Evolutionary conservation across 306 rosid genomes (phyloP), one percentile per base, ranked within the genome.

Genomic region (Erythrophleum fordii): DNA sequence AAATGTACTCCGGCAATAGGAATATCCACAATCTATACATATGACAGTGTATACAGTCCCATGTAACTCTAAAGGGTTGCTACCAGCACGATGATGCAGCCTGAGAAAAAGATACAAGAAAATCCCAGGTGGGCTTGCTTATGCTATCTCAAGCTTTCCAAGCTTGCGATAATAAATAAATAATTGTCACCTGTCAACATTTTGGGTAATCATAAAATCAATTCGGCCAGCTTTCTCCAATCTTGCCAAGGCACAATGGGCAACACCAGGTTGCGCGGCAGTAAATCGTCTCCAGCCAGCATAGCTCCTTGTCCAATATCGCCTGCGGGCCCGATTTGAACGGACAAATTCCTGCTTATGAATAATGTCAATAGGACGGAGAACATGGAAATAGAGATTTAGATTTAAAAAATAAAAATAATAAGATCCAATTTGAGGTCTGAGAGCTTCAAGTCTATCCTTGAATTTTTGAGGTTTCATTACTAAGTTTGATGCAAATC

Each of bases 281-380:
- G 93, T 81, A 73, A 94, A 92, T 25, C 66, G 80, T 83, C 91
- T 95, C 98, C 97, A 95, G 48, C 97, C 98, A 64, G 98, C 95
- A 87, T 89, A 95, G 87, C 98, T 95, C 83, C 98, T 87, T 67
- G 98, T 91, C 98, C 98, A 95, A 66, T 95, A 95, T 75, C 95
- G 88, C 85, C 97, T 90, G 23, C 93, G 93, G 73, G 95, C 85
- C 69, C 85, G 88, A 73, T 44, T 88, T 49, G 93, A 95, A 69
- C 95, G 97, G 72, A 87, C 72, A 83, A 95, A 95, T 68, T 68
- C n/a, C 83, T 95, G 92, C 86, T 80, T 72, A 87, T 51, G 18
- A 52, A 72, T 71, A 83, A 64, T 29, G 67, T 42, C 75, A 81
- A 39, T 62, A 82, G 46, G 69, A 81, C 79, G 48, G 26, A 83